phyloP scores from a whole-genome alignment of 495 filamentous ascomycete species.

The Aspergillus taichungensis region DNA sequence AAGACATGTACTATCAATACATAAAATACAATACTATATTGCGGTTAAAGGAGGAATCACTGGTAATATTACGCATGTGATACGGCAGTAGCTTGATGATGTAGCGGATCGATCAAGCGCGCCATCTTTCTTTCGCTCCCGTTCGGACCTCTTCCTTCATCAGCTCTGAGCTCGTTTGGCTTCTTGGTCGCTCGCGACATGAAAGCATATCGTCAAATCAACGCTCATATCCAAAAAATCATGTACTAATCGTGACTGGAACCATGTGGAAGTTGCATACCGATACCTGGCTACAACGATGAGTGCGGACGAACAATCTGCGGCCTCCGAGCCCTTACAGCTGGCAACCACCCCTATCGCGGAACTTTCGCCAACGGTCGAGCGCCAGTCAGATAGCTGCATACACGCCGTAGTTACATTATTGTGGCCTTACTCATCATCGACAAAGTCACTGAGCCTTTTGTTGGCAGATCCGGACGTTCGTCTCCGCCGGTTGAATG shows the following conservation, averaged over 20 bases:
- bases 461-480: conserved; percentile 81
- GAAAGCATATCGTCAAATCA: not conserved
- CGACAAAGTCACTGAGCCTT: conserved; percentile 60
- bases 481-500: conserved; percentile 64
- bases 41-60: not conserved
- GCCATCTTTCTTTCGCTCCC: not conserved
- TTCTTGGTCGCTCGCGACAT: too few relatives aligned
- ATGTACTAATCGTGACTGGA: conserved; percentile 7
- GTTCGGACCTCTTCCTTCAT: not conserved
- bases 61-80: conserved; percentile 15
- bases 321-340: conserved; percentile 15
- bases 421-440: conserved; percentile 84
- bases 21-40: not conserved
- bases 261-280: conserved; percentile 10
- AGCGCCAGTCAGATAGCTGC: conserved; percentile 20
- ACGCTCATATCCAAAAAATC: not conserved
- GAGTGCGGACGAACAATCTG: conserved; percentile 21
- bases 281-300: conserved; percentile 20
- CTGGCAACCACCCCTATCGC: conserved; percentile 52
- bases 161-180: not conserved
- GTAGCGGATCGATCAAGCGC: not conserved
- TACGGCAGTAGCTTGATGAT: conserved; percentile 6
- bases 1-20: too few relatives aligned
- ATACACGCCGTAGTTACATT: conserved; percentile 68
- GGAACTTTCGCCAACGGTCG: conserved; percentile 50